Evolutionary conservation across 352 stramenopile genomes (phyloP).

Genomic region (Phytophthora pseudosyringae): DNA sequence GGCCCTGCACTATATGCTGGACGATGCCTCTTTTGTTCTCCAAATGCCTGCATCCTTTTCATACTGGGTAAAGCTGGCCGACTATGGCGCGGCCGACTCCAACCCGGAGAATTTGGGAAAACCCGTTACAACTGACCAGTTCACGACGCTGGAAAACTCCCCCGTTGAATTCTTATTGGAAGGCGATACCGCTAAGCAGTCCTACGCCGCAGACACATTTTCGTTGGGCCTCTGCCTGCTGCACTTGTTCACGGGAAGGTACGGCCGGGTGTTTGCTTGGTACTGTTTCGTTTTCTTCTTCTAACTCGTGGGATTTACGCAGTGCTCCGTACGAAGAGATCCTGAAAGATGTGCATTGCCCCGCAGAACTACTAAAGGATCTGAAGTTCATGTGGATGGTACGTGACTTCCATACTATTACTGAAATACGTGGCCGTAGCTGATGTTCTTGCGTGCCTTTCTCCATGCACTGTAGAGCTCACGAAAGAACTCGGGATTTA

Average conservation of each 20-base stretch:
- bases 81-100: constrained; percentile 97
- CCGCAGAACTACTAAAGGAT: constrained; percentile 78
- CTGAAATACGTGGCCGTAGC: neutral
- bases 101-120: constrained; percentile 86
- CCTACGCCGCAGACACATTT: constrained; percentile 96
- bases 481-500: constrained; percentile 67
- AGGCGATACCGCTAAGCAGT: constrained; percentile 91
- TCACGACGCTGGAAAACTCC: constrained; percentile 99
- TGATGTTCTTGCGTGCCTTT: neutral
- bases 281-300: neutral
- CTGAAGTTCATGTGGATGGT: constrained; percentile 92
- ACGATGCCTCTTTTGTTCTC: constrained; percentile 62
- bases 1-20: constrained; percentile 66
- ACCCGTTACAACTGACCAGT: constrained; percentile 93
- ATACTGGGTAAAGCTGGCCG: constrained; percentile 96
- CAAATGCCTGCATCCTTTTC: constrained; percentile 64
- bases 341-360: constrained; percentile 92
- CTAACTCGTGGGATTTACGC: constrained; percentile 10
- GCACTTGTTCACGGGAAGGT: constrained; percentile 96
- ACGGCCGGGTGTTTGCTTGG: neutral
- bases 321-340: constrained; percentile 98
- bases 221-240: constrained; percentile 95
- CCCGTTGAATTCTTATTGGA: constrained; percentile 96
- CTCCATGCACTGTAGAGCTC: constrained; percentile 32
- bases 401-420: constrained; percentile 14